Evolutionary conservation across 2,329 filamentous ascomycete genomes (phyloP), one percentile per base, ranked within the genome.

Genomic region (Aspergillus sojae): DNA sequence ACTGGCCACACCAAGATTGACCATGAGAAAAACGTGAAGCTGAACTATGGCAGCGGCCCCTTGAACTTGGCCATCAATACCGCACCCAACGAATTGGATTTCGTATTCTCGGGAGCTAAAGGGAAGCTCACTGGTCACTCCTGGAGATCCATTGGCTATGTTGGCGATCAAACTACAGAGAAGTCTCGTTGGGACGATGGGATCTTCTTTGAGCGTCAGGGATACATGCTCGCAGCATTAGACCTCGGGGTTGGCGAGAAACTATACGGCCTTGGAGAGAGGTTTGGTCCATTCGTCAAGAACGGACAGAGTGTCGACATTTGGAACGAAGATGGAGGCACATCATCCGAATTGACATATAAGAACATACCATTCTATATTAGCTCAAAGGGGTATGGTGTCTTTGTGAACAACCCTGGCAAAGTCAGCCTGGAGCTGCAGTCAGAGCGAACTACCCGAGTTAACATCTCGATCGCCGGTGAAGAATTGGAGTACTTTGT

Each of bases 241-340:
- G 77, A 79, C 54, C 65, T 79, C 1, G 72, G 75, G 16, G 75
- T 86, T 4, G 81, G 82, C 19, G 91, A 93, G 75, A 86, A 88
- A 0, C 84, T 93, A 16, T 90, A 92, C 74, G 91, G 91, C 0
- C 83, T 93, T 4, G 91, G 91, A 1, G 91, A 93, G 77, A 83
- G 91, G 16, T 94, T 93, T 72, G 91, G 91, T 0, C 86, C 89
- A 7, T 91, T 91, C 77, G 90, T 91, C 74, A 93, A 91, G 75
- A 87, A 92, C 48, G 91, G 91, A 14, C 90, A 93, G 75, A 82
- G 84, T 14, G 79, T 93, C 3, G 82, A 86, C 61, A 83, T 93
- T n/a, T 86, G 83, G 83, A 86, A 86, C 59, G 84, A 85, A 64
- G 84, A 86, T 65, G 84, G 83, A 11, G 78, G 78, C 3, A 80